Percentiles rank a stretch among this genome's conserved stretches.
Evolutionary conservation across 2,329 filamentous ascomycete genomes (phyloP).

Genomic region (Paecilomyces sp.): DNA sequence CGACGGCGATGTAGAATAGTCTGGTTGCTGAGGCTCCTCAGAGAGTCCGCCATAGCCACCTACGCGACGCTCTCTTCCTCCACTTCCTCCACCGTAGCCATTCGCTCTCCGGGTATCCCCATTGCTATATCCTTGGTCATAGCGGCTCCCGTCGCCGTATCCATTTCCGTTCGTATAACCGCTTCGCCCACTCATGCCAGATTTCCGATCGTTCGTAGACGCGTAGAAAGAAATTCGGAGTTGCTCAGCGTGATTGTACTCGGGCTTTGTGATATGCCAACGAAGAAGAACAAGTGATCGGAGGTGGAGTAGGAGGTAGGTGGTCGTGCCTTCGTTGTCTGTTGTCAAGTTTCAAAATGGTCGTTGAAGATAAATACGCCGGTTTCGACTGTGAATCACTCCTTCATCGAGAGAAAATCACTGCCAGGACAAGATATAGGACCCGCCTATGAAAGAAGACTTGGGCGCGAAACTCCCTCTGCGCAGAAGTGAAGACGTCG

Average conservation of each 20-base stretch:
- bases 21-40: constrained; percentile 19
- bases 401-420: not conserved
- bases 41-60: constrained; percentile 40
- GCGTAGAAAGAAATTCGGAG: not conserved
- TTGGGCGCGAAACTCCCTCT: not conserved
- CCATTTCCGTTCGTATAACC: constrained; percentile 31
- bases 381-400: not conserved
- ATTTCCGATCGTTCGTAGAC: not conserved
- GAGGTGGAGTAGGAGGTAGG: not conserved
- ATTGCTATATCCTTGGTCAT: constrained; percentile 26
- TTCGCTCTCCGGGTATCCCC: constrained; percentile 24
- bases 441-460: not conserved
- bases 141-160: constrained; percentile 24
- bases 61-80: constrained; percentile 27
- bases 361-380: not conserved
- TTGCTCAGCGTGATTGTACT: not conserved
- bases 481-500: not conserved
- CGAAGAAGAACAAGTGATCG: not conserved
- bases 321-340: not conserved
- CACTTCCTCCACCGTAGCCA: constrained; percentile 18
- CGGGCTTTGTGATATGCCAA: not conserved
- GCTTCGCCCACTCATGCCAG: constrained; percentile 10
- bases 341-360: not conserved
- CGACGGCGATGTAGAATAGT: constrained; percentile 16
- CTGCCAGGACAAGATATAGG: not conserved